phyloP scores from a whole-genome alignment of 1,139 yeast species.

The Pichia sp. region DNA sequence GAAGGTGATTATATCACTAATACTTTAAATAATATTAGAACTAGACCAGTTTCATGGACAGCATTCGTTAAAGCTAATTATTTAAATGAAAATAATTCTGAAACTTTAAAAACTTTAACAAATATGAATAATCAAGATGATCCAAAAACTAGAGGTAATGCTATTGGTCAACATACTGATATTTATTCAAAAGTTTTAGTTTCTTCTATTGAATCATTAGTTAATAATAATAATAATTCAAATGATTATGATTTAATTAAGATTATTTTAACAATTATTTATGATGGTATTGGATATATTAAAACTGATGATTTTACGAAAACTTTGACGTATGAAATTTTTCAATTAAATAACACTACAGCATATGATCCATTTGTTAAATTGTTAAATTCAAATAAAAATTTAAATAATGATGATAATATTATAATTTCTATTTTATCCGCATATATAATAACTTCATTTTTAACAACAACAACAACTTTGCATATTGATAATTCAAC shows the following conservation, averaged over 20 bases:
- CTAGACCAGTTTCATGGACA: constrained; percentile 89
- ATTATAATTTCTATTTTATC: constrained; percentile 5
- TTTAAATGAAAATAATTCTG: constrained; percentile 60
- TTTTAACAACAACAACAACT: constrained; percentile 25
- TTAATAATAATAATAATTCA: background rate
- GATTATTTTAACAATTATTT: constrained; percentile 5
- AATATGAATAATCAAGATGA: constrained; percentile 46
- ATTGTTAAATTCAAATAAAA: constrained; percentile 34
- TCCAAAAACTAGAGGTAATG: constrained; percentile 32
- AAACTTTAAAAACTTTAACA: constrained; percentile 41
- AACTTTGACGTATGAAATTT: constrained; percentile 2
- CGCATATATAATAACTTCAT: constrained; percentile 37
- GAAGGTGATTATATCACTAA: constrained; percentile 64
- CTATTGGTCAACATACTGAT: background rate
- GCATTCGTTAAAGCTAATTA: constrained; percentile 76
- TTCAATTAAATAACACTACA: background rate
- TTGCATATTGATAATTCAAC: background rate
- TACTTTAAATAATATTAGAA: constrained; percentile 66
- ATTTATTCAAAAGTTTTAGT: constrained; percentile 42
- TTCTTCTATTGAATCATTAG: background rate
- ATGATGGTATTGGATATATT: constrained; percentile 11
- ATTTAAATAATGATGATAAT: background rate
- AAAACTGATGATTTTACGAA: background rate
- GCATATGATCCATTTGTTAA: constrained; percentile 54
- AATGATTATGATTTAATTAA: constrained; percentile 2